Base-by-base conservation (phyloP, 2,329 filamentous ascomycete genomes). In the Phaeophleospora eucalypticola region DNA sequence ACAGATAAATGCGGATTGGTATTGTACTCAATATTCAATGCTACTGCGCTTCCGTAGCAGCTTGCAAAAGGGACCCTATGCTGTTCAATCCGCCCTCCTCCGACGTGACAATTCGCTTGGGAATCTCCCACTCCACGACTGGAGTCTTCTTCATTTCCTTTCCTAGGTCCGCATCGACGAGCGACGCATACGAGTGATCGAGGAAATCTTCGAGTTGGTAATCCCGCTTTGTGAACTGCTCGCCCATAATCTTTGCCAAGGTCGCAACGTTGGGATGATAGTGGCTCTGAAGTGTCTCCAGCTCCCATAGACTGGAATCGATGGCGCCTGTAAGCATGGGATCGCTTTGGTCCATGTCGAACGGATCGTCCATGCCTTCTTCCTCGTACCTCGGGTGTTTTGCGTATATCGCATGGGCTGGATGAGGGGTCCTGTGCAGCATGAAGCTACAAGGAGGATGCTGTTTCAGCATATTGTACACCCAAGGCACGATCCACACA, bases 181-280 rank as follows among this genome's bases (percentile, higher is more conserved):
- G 78, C 80, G 77, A 78, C 85, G 84, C 80, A 68, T 97, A 98
- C 0, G 88, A 91, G 66, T 97, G 89, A 64, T 98, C 93, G 39
- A 97, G 71, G 68, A 98, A 98, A 64, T 98, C 93, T 64, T 98
- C 93, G n/a, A 96, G 71, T 59, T 89, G 93, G 69, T 97, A 98
- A 2, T 85, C 79, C 57, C 89, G 84, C 71, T 98, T 98, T 2
- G 93, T 98, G 67, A 97, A 98, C 66, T 97, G 93, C 70, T 97
- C 89, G 2, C 87, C 87, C 47, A 98, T 82, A 54, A 98, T 95
- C 68, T 89, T 93, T 36, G 89, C 86, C 57, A 98, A 82, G 2
- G 90, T 93, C 0, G 91, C 90, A 18, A 98, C 89, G 59, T 97
- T 98, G 12, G 94, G 93, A 65, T 98, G 93, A 68, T 95, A 97